Base-by-base conservation (phyloP, 2,329 filamentous ascomycete genomes). In the Diaporthe sp. region DNA sequence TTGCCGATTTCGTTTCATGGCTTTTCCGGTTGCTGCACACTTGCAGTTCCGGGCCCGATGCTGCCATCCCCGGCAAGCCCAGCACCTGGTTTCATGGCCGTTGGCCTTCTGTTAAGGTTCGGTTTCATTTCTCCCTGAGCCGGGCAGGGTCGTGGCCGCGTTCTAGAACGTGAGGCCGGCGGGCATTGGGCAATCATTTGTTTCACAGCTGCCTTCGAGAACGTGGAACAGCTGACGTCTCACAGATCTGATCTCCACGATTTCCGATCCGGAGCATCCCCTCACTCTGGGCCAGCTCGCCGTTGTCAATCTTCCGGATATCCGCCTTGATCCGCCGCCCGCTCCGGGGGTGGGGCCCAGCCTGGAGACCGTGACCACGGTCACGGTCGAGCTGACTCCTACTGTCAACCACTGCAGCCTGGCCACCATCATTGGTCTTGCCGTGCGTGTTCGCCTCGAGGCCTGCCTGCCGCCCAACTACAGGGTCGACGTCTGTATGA, bases 361-460 rank as follows among this genome's bases (percentile, higher is more conserved):
- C 73, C 84, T 87, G 22, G 85, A 87, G 86, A 92, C 82, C 82
- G 90, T 90, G 86, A 95, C 87, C 85, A 93, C 88, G 53, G 95
- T 98, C 49, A 90, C 93, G 4, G 95, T 99, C 58, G 91, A 98
- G 81, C 93, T 99, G 79, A 99, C 97, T 15, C 97, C 97, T 13
- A 99, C 97, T 37, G 97, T 98, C 82, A 97, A 96, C 22, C 97
- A 98, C 85, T 99, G 97, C 87, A 98, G 95, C 70, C 90, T 99
- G 55, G 97, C 97, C 44, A 99, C 97, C 0, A 95, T 99, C 76
- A 98, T 99, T 80, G 97, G 97, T 0, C 89, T 99, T 22, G 97
- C 96, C 19, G 95, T 99, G 31, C 92, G 97, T 60, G 96, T 98
- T 57, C 92, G 97, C 34, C 89, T 99, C 34, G 96, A 98, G 86